A percentile compares a stretch with the other conserved stretches of the same genome.
Conservation (phyloP, 768 basidiomycete species). For the Leccinum rimulosum region DNA sequence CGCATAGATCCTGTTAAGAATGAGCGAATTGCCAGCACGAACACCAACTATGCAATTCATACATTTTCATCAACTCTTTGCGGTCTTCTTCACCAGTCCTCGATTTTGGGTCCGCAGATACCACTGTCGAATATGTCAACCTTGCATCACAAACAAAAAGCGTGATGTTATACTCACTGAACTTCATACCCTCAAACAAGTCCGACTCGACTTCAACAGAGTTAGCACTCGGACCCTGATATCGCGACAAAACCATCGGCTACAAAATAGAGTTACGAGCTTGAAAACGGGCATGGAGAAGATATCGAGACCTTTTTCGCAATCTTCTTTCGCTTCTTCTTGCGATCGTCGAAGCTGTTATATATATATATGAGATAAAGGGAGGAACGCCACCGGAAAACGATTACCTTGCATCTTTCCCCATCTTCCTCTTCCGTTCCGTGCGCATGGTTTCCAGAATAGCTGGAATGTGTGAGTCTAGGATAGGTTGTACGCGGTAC, state of each 20-base stretch:
- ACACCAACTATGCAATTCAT: constrained; percentile 15
- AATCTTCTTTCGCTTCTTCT: constrained; percentile 28
- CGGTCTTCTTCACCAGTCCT: constrained; percentile 67
- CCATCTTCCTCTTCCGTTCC: constrained; percentile 75
- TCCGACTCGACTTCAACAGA: constrained; percentile 58
- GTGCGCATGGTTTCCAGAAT: constrained; percentile 58
- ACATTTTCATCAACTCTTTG: constrained; percentile 67
- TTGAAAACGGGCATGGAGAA: neutral
- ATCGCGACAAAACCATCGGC: constrained; percentile 62
- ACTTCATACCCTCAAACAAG: constrained; percentile 73
- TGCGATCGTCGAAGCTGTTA: constrained; percentile 33
- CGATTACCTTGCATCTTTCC: constrained; percentile 51
- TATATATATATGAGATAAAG: neutral
- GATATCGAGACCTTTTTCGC: constrained; percentile 28
- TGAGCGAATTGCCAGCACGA: constrained; percentile 2
- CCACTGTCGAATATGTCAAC: constrained; percentile 44
- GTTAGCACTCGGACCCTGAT: constrained; percentile 61
- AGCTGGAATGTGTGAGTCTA: constrained; percentile 35
- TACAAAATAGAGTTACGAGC: constrained; percentile 20
- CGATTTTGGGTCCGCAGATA: constrained; percentile 73
- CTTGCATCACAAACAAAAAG: neutral
- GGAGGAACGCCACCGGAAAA: neutral
- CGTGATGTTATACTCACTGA: constrained; percentile 53
- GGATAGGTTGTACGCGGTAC: neutral
- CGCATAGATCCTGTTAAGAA: constrained; percentile 53